A percentile compares a stretch with the other conserved stretches of the same genome.
Conservation (phyloP, 345 rosid species). For the Salix exigua region DNA sequence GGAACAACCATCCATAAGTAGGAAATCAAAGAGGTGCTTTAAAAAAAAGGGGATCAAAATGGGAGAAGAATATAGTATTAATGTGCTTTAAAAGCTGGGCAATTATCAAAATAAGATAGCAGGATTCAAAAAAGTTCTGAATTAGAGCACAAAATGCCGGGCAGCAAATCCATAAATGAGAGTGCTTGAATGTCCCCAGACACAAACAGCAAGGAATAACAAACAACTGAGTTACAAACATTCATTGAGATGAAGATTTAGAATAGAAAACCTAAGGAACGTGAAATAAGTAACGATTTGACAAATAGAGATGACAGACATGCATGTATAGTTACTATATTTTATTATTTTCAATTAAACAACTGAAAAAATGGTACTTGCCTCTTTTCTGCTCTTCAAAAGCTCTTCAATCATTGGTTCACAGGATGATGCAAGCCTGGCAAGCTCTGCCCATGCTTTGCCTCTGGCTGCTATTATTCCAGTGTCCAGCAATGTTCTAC, state of each 20-base stretch:
- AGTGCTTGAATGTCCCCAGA: neutral
- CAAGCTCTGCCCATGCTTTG: conserved; percentile 84
- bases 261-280: neutral
- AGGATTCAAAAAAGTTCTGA: neutral
- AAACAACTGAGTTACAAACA: neutral
- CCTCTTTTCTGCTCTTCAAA: conserved; percentile 67
- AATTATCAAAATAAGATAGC: neutral
- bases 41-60: neutral
- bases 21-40: neutral
- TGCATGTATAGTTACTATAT: too few species aligned
- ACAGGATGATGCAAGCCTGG: conserved; percentile 66
- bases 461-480: conserved; percentile 92
- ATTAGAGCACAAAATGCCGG: neutral
- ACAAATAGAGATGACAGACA: too few species aligned
- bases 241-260: neutral
- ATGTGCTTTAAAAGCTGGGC: neutral
- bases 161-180: neutral
- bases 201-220: neutral
- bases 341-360: neutral
- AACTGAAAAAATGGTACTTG: conserved; percentile 15
- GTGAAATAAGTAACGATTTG: too few species aligned
- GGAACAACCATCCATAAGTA: neutral
- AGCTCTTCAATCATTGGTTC: conserved; percentile 71
- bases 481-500: conserved; percentile 87
- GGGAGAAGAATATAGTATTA: neutral